phyloP scores from a whole-genome alignment of 306 rosid species.

The Oxytropis ochrocephala region DNA sequence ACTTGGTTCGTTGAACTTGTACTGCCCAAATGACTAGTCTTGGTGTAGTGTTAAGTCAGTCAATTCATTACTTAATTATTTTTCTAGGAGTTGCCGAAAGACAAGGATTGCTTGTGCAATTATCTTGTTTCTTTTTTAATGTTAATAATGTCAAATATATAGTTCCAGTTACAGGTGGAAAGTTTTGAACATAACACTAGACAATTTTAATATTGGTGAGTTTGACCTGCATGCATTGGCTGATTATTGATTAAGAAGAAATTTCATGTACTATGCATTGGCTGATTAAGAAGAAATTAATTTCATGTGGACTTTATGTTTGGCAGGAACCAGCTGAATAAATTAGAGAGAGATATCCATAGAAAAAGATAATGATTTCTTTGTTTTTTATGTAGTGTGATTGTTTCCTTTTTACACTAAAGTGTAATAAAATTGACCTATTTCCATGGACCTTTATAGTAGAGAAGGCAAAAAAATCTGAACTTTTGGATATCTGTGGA shows the following conservation, averaged over 20 bases:
- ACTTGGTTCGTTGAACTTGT: background rate
- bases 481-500: too few species aligned
- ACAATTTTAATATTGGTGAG: conserved; percentile 2
- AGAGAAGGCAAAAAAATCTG: too few species aligned
- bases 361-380: too few species aligned
- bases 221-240: background rate
- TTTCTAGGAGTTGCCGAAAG: background rate
- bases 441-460: too few species aligned
- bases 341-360: background rate
- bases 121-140: background rate
- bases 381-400: too few species aligned
- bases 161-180: conserved; percentile 1
- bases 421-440: too few species aligned
- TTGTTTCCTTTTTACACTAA: too few species aligned
- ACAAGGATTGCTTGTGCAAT: background rate
- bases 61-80: background rate
- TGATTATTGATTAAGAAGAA: background rate
- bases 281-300: too few species aligned
- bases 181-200: conserved; percentile 5
- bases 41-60: background rate
- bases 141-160: background rate
- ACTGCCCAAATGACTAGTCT: background rate
- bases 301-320: background rate
- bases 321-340: background rate
- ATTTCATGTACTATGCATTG: too few species aligned